A percentile compares a stretch with the other conserved stretches of the same genome.
These are phyloP conservation scores for Trametes cubensis DNA, from an alignment of 768 basidiomycete species.

Conservation along the genomic window DNA sequence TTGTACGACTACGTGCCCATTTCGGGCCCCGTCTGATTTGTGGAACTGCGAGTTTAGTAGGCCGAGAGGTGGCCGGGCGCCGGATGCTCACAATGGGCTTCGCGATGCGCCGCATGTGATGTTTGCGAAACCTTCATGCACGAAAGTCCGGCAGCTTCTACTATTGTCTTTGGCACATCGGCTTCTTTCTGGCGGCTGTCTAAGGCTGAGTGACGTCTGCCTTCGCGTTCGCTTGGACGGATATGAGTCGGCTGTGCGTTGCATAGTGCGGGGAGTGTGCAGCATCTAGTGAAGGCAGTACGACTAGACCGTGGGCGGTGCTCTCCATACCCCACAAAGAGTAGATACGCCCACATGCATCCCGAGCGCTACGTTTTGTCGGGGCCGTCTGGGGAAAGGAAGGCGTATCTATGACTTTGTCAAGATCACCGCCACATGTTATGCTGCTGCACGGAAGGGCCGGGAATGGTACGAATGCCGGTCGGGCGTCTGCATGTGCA, in stretches of 20 bases:
- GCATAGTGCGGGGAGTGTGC: too few relatives aligned
- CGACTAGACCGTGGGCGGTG: too few relatives aligned
- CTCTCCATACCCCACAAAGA: too few relatives aligned
- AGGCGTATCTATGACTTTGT: not conserved
- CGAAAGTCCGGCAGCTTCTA: not conserved
- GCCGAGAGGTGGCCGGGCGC: not conserved
- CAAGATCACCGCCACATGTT: not conserved
- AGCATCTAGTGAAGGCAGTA: too few relatives aligned
- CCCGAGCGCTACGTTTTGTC: too few relatives aligned
- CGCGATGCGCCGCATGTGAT: not conserved
- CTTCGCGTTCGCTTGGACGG: conserved; percentile 2
- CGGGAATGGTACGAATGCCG: conserved; percentile 5
- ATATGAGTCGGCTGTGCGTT: too few relatives aligned
- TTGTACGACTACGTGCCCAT: not conserved
- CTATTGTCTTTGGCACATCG: not conserved
- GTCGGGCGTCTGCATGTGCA: not conserved
- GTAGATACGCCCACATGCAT: too few relatives aligned
- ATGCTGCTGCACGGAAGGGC: not conserved
- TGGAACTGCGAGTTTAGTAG: not conserved
- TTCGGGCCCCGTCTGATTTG: not conserved
- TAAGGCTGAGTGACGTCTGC: not conserved
- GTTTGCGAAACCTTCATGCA: not conserved
- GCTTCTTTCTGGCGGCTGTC: not conserved
- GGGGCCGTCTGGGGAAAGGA: not conserved
- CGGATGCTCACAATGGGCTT: not conserved